Base-by-base conservation (phyloP, 2,329 filamentous ascomycete species). In the Dryadomyces quercus-mongolicae region DNA sequence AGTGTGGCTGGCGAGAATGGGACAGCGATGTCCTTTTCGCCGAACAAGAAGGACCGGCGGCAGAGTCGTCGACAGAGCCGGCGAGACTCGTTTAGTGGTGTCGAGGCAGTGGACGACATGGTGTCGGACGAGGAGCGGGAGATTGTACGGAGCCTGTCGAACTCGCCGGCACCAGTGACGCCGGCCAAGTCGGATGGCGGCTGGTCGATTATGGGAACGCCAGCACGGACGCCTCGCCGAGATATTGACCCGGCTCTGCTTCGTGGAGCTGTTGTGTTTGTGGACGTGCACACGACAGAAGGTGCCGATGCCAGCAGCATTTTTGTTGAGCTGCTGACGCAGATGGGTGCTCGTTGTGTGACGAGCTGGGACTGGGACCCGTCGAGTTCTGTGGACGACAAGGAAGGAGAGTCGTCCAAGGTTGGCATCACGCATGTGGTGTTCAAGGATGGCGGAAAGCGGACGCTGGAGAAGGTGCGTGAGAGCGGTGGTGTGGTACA, bases 341-440 rank as follows among this genome's bases (percentile, higher is more conserved):
- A 88, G 62, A 90, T 95, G 80, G 90, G 90, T 12, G 90, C 90
- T 20, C 79, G 81, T 48, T 89, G 87, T 62, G 77, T 91, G 46
- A 87, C 84, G 68, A 76, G 74, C 15, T 93, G 88, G 88, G 72
- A 73, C 47, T 91, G 86, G 84, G 85, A 84, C 62, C 80, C 81
- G 7, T 68, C 56, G 53, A 70, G 67, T 48, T 56, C 65, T 20
- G 60, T 64, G 3, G 60, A 62, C 22, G 63, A 62, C 40, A 71
- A 74, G 15, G 5, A 15, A 13, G 10, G 25, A 10, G 38, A n/a
- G 15, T 65, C 67, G 45, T 65, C 66, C 50, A 85, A 82, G 65
- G 72, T 88, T 56, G 86, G 84, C 5, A 88, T 95, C 62, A 95
- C 89, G 0, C 90, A 95, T 64, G 86, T 95, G 8, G 81, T 95